Evolutionary conservation across 371 early-diverging fungal genomes (phyloP).

Genomic region (Mucor sp.): DNA sequence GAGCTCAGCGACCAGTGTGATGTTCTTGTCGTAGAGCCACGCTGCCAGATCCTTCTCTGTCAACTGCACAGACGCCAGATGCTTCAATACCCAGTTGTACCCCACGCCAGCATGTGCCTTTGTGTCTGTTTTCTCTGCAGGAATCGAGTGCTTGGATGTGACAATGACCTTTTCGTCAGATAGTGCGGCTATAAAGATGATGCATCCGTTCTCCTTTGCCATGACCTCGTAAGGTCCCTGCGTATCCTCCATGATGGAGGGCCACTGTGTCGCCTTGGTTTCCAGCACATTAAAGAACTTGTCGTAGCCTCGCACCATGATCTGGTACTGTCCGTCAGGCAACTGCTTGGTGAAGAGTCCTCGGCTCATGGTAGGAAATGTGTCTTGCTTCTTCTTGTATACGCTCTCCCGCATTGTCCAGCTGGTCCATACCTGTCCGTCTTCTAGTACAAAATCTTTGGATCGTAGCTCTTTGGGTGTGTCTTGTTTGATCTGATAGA

Average conservation of each 20-base stretch:
- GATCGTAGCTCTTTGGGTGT: conserved; percentile 23
- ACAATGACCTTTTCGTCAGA: conserved; percentile 69
- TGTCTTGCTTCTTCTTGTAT: conserved; percentile 59
- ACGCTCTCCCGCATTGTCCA: conserved; percentile 49
- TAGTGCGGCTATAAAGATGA: conserved; percentile 82
- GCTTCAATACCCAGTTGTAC: conserved; percentile 75
- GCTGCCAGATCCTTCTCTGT: conserved; percentile 69
- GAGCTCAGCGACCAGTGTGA: conserved; percentile 89
- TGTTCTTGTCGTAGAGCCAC: conserved; percentile 69
- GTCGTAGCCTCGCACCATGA: conserved; percentile 90
- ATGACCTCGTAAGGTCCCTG: conserved; percentile 90
- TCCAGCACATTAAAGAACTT: conserved; percentile 92
- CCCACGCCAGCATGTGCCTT: conserved; percentile 65
- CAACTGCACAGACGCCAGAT: conserved; percentile 57
- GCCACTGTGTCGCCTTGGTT: conserved; percentile 62
- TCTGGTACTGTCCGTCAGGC: conserved; percentile 35
- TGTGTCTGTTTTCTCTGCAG: conserved; percentile 38
- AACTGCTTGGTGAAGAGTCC: conserved; percentile 73
- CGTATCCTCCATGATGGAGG: conserved; percentile 60
- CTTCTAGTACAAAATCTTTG: conserved; percentile 26
- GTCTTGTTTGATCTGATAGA: conserved; percentile 16
- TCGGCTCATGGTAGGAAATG: conserved; percentile 77
- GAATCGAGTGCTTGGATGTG: conserved; percentile 84
- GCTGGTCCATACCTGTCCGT: conserved; percentile 34
- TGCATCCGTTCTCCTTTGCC: conserved; percentile 95